Evolutionary conservation across 768 basidiomycete genomes (phyloP), one percentile per base, ranked within the genome.

Genomic region (Psilocybe cubensis): DNA sequence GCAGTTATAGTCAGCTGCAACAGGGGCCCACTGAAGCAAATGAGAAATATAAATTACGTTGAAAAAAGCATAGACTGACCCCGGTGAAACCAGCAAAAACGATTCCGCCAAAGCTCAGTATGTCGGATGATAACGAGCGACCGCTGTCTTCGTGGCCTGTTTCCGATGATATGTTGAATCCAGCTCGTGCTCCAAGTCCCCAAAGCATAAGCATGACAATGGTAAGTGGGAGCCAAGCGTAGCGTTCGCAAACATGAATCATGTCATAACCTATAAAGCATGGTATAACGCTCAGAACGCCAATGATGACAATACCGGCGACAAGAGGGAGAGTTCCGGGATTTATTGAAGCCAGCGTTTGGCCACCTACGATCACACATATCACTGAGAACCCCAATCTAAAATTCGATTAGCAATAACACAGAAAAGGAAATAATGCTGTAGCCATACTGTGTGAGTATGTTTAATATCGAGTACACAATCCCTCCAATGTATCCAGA

Each of bases 261-360:
- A 57, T 54, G 25, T 63, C 61, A 20, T 63, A 63, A 3, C 61
- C 61, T 21, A 63, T 59, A 47, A 63, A 59, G 51, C 61, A 63
- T n/a, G 61, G 61, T 12, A 63, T 56, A 1, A 63, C 25, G 21
- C 61, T 63, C 31, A 63, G 54, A 23, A 63, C 54, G 44, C 61
- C 58, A 11, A 63, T 47, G 17, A 63, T 63, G 12, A 57, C 54
- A 23, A 63, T 56, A 12, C 58, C 61, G 6, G 47, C 61, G 0
- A 50, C 52, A 2, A 63, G 44, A 25, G 61, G 61, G 3, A 63
- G 51, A 11, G 58, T 63, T 3, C 58, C 61, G 17, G 61, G 61
- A 27, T 59, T 63, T 5, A 63, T 56, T 7, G 61, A 51, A 17
- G 38, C 61, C 7, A 63, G 58, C 12, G 61, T 58, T 29, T 63